Conservation (phyloP, 305 asterid species). For the Solanum hybrid region DNA sequence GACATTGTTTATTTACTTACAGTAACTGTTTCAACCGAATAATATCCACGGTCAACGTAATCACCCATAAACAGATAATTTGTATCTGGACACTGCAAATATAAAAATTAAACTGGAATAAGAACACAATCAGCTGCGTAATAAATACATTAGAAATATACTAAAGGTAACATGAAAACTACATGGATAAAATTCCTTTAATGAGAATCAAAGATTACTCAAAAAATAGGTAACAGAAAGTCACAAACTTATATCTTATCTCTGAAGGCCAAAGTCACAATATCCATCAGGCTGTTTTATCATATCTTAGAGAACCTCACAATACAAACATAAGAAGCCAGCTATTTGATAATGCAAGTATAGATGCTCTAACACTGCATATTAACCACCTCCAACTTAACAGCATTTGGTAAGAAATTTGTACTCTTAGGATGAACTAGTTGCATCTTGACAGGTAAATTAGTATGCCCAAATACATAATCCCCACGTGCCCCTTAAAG, state of each 20-base stretch:
- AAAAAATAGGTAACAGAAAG: not conserved
- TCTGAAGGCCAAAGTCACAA: not conserved
- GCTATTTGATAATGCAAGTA: not conserved
- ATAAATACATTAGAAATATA: not conserved
- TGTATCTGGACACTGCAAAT: constrained; percentile 69
- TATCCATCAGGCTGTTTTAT: not conserved
- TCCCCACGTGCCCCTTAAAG: not conserved
- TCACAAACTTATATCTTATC: not conserved
- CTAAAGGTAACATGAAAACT: not conserved
- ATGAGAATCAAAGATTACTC: not conserved
- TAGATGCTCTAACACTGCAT: not conserved
- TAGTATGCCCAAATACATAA: not conserved
- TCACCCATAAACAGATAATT: constrained; percentile 81
- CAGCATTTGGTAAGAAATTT: not conserved
- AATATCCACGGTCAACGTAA: constrained; percentile 76
- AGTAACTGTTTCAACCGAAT: constrained; percentile 69
- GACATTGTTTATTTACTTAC: constrained; percentile 29
- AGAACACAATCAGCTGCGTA: not conserved
- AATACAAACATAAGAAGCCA: not conserved
- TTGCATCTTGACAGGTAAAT: not conserved
- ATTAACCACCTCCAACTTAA: not conserved
- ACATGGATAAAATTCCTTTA: not conserved
- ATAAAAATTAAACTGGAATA: constrained; percentile 18
- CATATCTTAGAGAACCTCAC: not conserved
- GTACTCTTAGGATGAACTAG: not conserved